Conservation (phyloP, 1,284 basidiomycete species). For the Puccinia polysora region DNA sequence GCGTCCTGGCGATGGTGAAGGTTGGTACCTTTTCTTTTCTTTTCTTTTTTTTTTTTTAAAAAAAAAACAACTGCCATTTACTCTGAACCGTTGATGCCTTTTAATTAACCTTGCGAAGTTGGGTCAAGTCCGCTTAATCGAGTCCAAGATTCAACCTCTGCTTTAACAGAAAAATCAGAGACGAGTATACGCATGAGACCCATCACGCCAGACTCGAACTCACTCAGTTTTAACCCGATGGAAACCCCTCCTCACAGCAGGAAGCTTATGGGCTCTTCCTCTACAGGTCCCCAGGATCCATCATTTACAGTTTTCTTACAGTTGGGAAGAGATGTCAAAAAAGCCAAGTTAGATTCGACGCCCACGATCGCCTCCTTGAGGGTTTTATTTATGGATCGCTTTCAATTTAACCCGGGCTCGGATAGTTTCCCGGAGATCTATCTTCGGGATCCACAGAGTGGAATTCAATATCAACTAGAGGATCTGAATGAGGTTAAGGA, state of each 20-base stretch:
- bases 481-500: conserved; percentile 89
- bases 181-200: conserved; percentile 48
- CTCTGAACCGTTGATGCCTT: no score
- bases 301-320: conserved; percentile 70
- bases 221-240: conserved; percentile 25
- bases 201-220: conserved; percentile 43
- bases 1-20: neutral
- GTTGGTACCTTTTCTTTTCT: neutral
- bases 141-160: neutral
- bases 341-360: conserved; percentile 64
- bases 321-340: conserved; percentile 86
- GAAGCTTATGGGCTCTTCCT: neutral
- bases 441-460: conserved; percentile 80
- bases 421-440: conserved; percentile 96
- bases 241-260: conserved; percentile 21
- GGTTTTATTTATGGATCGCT: conserved; percentile 88
- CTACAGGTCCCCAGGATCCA: conserved; percentile 54
- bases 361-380: conserved; percentile 68
- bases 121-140: conserved; percentile 3
- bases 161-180: conserved; percentile 28
- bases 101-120: no score
- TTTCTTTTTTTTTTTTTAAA: no score
- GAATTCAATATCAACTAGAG: conserved; percentile 92
- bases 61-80: no score
- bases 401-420: conserved; percentile 79